Base-by-base conservation (phyloP, 1,139 yeast species). In the Candida sp. region DNA sequence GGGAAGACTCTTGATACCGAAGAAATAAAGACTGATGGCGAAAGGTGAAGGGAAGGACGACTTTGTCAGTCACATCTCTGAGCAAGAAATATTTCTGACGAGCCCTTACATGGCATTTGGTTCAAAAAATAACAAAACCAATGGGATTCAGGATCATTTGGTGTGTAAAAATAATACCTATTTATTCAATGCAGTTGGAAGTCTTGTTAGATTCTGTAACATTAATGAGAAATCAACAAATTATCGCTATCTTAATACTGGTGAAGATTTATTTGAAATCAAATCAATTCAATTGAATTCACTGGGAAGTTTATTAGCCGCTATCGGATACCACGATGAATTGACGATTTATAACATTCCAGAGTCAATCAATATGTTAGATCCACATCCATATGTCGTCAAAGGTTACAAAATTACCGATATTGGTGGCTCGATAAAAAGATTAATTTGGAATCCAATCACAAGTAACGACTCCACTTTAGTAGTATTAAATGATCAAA, bases 391-490 rank as follows among this genome's bases (percentile, higher is more conserved):
- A 21, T 47, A 5, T 39, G 44, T 7, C 39, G 54, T 21, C 50
- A 60, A 53, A 21, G 44, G 47, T 2, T 59, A 53, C 40, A 49
- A 49, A 33, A 45, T 66, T 15, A 40, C 49, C 30, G 52, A 50
- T 7, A 41, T 59, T 4, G 45, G 44, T 1, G 57, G 60, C 3
- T 45, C 46, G 1, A 54, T 70, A 8, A 49, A 49, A 33, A 61
- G 64, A 38, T 63, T 62, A 3, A 35, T 62, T 4, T 73, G 77
- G 77, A 70, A 66, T 38, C 50, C 67, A 5, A 56, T 57, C 4
- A 48, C 57, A 4, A 54, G 60, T 2, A 56, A 52, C 25, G 68
- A 61, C 47, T 56, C 61, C 11, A 57, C 60, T 23, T 52, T 73
- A 47, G 72, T 69, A 11, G 51, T 71, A 3, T 64, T 72, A 45